Evolutionary conservation across 306 rosid species (phyloP), one percentile per base, ranked within the genome.

Genomic region (Trichosanthes truncata): DNA sequence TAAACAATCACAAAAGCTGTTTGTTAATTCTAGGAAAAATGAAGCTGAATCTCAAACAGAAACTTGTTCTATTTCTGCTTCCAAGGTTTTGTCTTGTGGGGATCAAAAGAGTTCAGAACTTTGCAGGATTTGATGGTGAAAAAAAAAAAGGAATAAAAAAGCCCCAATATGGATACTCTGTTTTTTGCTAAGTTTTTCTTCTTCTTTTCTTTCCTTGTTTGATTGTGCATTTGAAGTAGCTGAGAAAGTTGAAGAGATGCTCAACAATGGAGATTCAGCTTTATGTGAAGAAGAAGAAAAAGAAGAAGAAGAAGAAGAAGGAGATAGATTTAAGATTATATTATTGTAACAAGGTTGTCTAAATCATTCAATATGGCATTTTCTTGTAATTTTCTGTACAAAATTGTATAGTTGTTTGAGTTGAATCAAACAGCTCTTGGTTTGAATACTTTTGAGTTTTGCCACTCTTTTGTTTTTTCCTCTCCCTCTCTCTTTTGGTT

Each of bases 1-100:
- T 77, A 95, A 93, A 80, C 87, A 83, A 87, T 92, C 96, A 59
- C 96, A 89, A 6, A 43, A 72, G 23, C 21, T 45, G 77, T 45
- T 72, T 6, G 77, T 3, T 31, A 63, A 33, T 41, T 74, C 89
- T 35, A 84, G 77, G 56, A 84, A 48, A 67, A 78, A n/a, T 13
- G 40, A 43, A 15, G 4, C 4, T 52, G 29, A 36, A 49, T 63
- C 78, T 78, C 82, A 81, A 83, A 74, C 52, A 63, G 78, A 80
- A 79, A 71, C 80, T 80, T 89, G 84, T 72, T 76, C 84, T 63
- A 83, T 86, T 13, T 78, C 81, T 72, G 82, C 48, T 66, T 63
- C 88, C 46, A 89, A 86, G 76, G 51, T 84, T 83, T 83, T 82
- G 56, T 81, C 78, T 80, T 81, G 79, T 80, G 84, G 77, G 76